phyloP scores from a whole-genome alignment of 2,329 filamentous ascomycete genomes.

The Colletotrichum liriopes region DNA sequence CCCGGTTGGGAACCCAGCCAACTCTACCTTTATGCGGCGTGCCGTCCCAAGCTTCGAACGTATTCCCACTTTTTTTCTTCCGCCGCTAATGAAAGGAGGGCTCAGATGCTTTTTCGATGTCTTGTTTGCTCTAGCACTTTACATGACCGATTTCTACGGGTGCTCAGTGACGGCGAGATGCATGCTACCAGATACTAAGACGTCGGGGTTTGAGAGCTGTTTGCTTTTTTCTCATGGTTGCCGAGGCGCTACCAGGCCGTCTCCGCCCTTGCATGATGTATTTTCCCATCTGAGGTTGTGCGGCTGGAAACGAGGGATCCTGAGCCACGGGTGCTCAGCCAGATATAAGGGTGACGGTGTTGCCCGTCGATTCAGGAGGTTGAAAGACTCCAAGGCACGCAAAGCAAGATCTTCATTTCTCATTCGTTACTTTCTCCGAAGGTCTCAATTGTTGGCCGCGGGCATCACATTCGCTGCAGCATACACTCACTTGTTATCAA shows the following conservation, averaged over 20 bases:
- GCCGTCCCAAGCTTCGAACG: conserved; percentile 6
- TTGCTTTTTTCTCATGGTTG: conserved; percentile 37
- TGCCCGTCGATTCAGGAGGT: too few species aligned
- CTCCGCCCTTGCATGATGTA: conserved; percentile 27
- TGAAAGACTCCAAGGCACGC: neutral
- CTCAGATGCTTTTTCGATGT: conserved; percentile 20
- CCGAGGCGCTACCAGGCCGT: conserved; percentile 23
- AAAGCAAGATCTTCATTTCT: neutral
- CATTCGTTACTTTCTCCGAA: neutral
- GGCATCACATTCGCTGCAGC: conserved; percentile 1
- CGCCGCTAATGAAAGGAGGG: neutral
- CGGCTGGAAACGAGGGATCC: neutral
- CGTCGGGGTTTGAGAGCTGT: conserved; percentile 17
- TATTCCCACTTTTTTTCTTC: neutral
- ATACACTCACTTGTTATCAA: conserved; percentile 42
- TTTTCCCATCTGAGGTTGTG: neutral
- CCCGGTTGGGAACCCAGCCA: conserved; percentile 8
- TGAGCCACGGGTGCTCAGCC: neutral
- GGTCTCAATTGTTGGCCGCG: neutral
- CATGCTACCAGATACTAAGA: conserved; percentile 17
- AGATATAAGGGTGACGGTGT: conserved; percentile 3
- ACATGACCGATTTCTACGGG: neutral
- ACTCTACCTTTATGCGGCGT: neutral
- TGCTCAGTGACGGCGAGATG: conserved; percentile 21
- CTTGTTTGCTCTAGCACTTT: neutral